Evolutionary conservation across 192 early-diverging fungal genomes (phyloP), one percentile per base, ranked within the genome.

Genomic region (Blastocladiella britannica): DNA sequence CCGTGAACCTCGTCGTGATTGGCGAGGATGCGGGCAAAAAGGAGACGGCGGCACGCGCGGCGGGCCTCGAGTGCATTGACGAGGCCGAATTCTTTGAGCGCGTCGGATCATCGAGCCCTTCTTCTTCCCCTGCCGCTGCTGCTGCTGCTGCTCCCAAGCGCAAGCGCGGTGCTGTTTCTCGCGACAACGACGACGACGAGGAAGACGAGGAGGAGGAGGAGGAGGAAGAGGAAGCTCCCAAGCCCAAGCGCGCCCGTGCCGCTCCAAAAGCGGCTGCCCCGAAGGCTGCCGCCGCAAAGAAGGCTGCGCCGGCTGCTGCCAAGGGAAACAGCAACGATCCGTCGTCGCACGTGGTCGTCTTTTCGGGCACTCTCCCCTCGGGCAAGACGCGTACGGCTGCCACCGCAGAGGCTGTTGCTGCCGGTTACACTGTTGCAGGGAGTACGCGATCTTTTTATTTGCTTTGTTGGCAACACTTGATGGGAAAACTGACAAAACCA

Each of bases 221-320:
- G 9, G 7, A 47, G 51, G 22, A 20, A 29, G 28, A 20, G 15
- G 25, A 7, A 22, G n/a, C 52, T 12, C 7, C 25, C 22, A 55
- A 22, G 23, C 22, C 51, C 25, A 31, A 22, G 26, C 8, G 20
- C 59, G 20, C 7, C 15, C 18, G 22, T 25, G 23, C 22, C 6
- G 43, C 28, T 28, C n/a, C n/a, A n/a, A n/a, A n/a, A n/a, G 25
- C 54, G 25, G 54, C 26, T 20, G 25, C 54, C 18, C 54, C 29
- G 7, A 57, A 57, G 30, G 63, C 67, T 4, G 56, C 55, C 0
- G 57, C 67, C 9, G 43, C 59, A 18, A 65, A 67, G 57, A 60
- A 29, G 2, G 65, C 69, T 12, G 60, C 63, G 12, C 66, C 66
- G 2, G 67, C 70, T 22, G 60, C 65, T 55, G 57, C 63, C 12